Evolutionary conservation across 768 basidiomycete genomes (phyloP).

Genomic region (Boletus rubescentipes): DNA sequence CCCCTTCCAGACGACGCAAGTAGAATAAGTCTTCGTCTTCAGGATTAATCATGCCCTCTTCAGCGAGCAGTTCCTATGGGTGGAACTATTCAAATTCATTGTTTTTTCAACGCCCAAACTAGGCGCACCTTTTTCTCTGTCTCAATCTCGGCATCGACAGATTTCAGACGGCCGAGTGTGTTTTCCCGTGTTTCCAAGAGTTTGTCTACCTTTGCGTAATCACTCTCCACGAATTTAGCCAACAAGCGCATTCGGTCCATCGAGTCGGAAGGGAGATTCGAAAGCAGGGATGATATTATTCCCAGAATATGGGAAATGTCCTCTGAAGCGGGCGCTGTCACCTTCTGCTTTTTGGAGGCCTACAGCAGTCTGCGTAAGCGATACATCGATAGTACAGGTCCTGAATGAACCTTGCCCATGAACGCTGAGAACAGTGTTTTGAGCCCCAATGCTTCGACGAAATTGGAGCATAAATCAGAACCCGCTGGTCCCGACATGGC

Average conservation of each 20-base stretch:
- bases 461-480: slow-evolving; percentile 70
- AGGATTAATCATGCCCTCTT: slow-evolving; percentile 53
- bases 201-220: slow-evolving; percentile 95
- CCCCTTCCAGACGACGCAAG: slow-evolving; percentile 82
- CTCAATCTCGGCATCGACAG: slow-evolving; percentile 65
- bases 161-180: slow-evolving; percentile 57
- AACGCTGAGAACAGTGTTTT: slow-evolving; percentile 89
- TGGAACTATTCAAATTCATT: background rate
- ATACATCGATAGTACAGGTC: background rate
- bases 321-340: slow-evolving; percentile 59
- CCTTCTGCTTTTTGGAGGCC: slow-evolving; percentile 66
- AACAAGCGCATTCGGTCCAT: slow-evolving; percentile 76
- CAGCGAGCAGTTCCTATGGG: slow-evolving; percentile 50
- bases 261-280: slow-evolving; percentile 85
- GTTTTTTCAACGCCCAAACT: background rate
- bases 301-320: slow-evolving; percentile 87
- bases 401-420: slow-evolving; percentile 83
- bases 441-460: slow-evolving; percentile 84
- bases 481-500: slow-evolving; percentile 81
- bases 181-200: slow-evolving; percentile 83
- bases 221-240: slow-evolving; percentile 89
- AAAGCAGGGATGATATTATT: slow-evolving; percentile 83
- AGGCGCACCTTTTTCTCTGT: slow-evolving; percentile 59
- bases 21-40: slow-evolving; percentile 81
- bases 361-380: slow-evolving; percentile 22